Conservation (phyloP, 805 yeast genomes). For the Ogataea dorogensis region DNA sequence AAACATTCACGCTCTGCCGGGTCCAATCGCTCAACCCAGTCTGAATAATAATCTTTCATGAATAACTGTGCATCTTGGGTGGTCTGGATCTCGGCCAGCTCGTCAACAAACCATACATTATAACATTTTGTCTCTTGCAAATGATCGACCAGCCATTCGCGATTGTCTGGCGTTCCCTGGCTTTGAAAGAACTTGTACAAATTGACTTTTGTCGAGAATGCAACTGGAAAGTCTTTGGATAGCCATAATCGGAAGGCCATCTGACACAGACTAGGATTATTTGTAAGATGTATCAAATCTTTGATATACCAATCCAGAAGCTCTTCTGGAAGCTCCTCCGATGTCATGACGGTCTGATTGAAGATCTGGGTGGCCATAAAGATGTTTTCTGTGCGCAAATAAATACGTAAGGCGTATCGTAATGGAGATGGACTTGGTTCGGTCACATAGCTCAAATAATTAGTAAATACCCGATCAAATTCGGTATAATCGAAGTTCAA, state of each 20-base stretch:
- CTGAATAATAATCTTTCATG: conserved; percentile 3
- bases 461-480: conserved; percentile 24
- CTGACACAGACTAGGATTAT: conserved; percentile 24
- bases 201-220: conserved; percentile 23
- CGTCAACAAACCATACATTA: conserved; percentile 17
- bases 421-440: conserved; percentile 19
- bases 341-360: conserved; percentile 29
- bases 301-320: conserved; percentile 24
- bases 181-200: conserved; percentile 22
- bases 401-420: conserved; percentile 25
- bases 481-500: conserved; percentile 23
- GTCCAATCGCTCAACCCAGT: conserved; percentile 10
- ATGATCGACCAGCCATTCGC: conserved; percentile 21
- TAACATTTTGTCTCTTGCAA: conserved; percentile 17
- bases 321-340: conserved; percentile 13
- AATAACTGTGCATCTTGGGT: conserved; percentile 1
- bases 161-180: conserved; percentile 23
- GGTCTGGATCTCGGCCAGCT: conserved; percentile 14
- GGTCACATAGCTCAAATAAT: conserved; percentile 15
- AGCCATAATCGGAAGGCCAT: conserved; percentile 30
- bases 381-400: conserved; percentile 27
- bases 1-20: conserved; percentile 9
- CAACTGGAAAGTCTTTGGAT: conserved; percentile 17
- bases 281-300: conserved; percentile 20
- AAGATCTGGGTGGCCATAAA: conserved; percentile 30